These are phyloP conservation scores for Penicillium sp. DNA, from an alignment of 2,329 filamentous ascomycete genomes.

Conservation along the genomic window DNA sequence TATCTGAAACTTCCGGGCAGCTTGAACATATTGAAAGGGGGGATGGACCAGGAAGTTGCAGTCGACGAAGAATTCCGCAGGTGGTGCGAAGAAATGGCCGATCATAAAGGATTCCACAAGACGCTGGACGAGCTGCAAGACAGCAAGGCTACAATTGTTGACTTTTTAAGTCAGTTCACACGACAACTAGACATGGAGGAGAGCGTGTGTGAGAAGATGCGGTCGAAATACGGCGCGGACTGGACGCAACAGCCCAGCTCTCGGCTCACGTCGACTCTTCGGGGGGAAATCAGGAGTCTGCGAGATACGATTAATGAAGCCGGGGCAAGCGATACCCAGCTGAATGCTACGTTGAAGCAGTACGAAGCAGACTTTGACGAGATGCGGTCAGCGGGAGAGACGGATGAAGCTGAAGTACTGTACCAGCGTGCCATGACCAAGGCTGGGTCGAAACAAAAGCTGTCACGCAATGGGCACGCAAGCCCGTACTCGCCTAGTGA, in stretches of 20 bases:
- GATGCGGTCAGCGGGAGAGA: slow-evolving; percentile 85
- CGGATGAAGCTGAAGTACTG: slow-evolving; percentile 78
- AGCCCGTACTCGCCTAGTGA: slow-evolving; percentile 61
- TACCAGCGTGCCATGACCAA: slow-evolving; percentile 85
- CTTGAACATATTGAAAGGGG: slow-evolving; percentile 86
- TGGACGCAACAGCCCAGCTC: slow-evolving; percentile 98
- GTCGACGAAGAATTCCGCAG: slow-evolving; percentile 88
- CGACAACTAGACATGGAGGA: slow-evolving; percentile 96
- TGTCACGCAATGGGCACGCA: slow-evolving; percentile 55
- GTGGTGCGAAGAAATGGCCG: slow-evolving; percentile 91
- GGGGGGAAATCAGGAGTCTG: slow-evolving; percentile 83
- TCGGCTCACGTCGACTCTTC: slow-evolving; percentile 78
- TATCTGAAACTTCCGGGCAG: slow-evolving; percentile 88
- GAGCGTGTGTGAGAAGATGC: slow-evolving; percentile 98
- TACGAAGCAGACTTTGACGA: slow-evolving; percentile 89
- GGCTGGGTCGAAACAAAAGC: slow-evolving; percentile 58
- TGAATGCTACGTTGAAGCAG: slow-evolving; percentile 78
- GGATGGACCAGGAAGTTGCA: slow-evolving; percentile 80
- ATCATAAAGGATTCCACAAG: slow-evolving; percentile 71
- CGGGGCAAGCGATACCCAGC: slow-evolving; percentile 75
- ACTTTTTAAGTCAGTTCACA: slow-evolving; percentile 70
- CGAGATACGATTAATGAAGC: slow-evolving; percentile 87
- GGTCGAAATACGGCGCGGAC: slow-evolving; percentile 89
- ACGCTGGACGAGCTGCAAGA: slow-evolving; percentile 76
- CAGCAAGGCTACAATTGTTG: slow-evolving; percentile 71